phyloP scores from a whole-genome alignment of 176 grass and related monocot genomes.

The Eleusine indica region DNA sequence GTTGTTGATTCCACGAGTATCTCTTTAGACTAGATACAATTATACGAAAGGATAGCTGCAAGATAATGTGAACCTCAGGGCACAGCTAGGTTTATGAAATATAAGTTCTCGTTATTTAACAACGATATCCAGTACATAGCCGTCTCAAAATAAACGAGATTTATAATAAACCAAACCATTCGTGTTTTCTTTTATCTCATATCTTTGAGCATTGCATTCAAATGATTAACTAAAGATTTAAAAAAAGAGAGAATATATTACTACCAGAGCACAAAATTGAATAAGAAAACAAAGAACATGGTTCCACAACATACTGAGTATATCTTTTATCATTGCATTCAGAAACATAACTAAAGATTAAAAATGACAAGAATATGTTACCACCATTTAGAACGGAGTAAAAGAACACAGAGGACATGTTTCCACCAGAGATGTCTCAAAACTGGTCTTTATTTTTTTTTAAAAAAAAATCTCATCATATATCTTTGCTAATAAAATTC shows the following conservation, averaged over 20 bases:
- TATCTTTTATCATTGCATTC: too few relatives aligned
- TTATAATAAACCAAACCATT: background rate
- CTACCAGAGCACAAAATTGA: background rate
- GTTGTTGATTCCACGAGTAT: background rate
- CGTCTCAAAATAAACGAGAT: background rate
- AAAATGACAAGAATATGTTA: too few relatives aligned
- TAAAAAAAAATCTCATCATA: background rate
- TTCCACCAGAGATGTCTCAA: background rate
- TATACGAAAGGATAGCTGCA: background rate
- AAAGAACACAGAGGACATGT: background rate
- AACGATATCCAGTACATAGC: background rate
- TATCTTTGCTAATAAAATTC: background rate
- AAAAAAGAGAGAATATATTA: background rate
- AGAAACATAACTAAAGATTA: too few relatives aligned
- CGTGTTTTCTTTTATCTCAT: background rate
- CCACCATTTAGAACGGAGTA: background rate
- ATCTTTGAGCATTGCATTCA: slow-evolving; percentile 7
- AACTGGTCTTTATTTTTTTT: too few relatives aligned
- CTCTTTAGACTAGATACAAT: background rate
- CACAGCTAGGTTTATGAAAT: too few relatives aligned
- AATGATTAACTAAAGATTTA: background rate
- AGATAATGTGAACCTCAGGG: background rate
- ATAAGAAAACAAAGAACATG: too few relatives aligned
- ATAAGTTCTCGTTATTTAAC: background rate
- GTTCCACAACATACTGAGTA: too few relatives aligned